Conservation (phyloP, 2,329 filamentous ascomycete genomes). For the Tolypocladium inflatum region DNA sequence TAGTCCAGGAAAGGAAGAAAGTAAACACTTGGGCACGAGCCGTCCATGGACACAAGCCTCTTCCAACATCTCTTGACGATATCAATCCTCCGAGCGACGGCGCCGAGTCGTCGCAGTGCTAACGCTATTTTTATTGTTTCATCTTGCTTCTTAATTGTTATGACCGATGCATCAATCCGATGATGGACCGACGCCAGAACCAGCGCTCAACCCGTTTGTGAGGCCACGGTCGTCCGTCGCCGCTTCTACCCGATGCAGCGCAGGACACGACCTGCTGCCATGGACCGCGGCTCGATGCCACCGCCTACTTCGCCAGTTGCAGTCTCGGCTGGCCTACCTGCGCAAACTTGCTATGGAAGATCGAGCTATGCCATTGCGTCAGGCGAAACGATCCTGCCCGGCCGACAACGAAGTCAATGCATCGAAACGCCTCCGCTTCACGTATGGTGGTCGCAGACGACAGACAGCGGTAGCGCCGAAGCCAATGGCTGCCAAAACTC, state of each 20-base stretch:
- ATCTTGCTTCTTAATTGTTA: not conserved
- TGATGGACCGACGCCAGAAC: not conserved
- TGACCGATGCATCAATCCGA: not conserved
- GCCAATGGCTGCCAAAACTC: slow-evolving; percentile 9
- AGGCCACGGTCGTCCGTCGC: not conserved
- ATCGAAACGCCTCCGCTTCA: slow-evolving; percentile 18
- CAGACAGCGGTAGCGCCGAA: not conserved
- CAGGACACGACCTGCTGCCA: slow-evolving; percentile 14
- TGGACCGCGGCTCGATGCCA: slow-evolving; percentile 41
- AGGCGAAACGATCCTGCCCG: slow-evolving; percentile 12
- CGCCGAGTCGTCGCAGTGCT: not conserved
- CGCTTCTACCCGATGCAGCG: not conserved
- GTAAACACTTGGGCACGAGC: slow-evolving; percentile 15
- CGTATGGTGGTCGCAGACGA: slow-evolving; percentile 17
- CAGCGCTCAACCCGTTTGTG: not conserved
- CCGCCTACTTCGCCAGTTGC: slow-evolving; percentile 35
- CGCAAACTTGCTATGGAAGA: slow-evolving; percentile 21
- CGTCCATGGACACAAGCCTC: not conserved
- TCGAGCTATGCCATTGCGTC: slow-evolving; percentile 1
- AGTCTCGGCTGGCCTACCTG: slow-evolving; percentile 30
- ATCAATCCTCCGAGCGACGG: not conserved
- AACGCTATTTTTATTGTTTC: not conserved
- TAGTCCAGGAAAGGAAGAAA: slow-evolving; percentile 18
- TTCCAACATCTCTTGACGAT: not conserved
- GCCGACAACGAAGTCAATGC: slow-evolving; percentile 2